Conservation (phyloP, 2,329 filamentous ascomycete genomes). For the Sarocladium brachiariae region DNA sequence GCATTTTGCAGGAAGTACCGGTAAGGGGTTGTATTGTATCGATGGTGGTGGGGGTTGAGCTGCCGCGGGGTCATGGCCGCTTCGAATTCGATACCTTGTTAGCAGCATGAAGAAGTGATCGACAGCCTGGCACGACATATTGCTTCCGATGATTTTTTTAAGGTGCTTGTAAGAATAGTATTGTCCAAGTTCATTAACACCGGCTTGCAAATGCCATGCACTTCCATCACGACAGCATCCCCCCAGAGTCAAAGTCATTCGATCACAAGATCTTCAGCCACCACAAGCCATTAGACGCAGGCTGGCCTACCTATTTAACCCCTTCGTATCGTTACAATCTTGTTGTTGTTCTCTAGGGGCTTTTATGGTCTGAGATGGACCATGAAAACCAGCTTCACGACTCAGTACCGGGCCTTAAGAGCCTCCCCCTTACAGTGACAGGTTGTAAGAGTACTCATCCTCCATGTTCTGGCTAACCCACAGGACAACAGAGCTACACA, state of each 20-base stretch:
- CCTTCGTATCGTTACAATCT: neutral
- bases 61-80: too few species aligned
- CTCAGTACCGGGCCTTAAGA: neutral
- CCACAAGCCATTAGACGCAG: neutral
- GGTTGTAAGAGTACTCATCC: slow-evolving; percentile 63
- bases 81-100: too few species aligned
- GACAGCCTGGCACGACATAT: too few species aligned
- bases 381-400: neutral
- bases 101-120: too few species aligned
- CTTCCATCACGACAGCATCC: neutral
- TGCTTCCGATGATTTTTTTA: too few species aligned
- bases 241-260: too few species aligned
- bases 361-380: neutral
- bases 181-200: neutral
- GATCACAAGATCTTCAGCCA: neutral
- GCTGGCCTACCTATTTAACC: neutral
- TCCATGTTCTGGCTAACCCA: slow-evolving; percentile 69
- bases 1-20: too few species aligned
- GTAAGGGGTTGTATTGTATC: too few species aligned
- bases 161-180: too few species aligned
- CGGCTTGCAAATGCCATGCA: slow-evolving; percentile 1
- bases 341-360: neutral
- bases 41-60: too few species aligned
- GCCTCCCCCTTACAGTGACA: slow-evolving; percentile 42
- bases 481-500: slow-evolving; percentile 50